Conservation (phyloP, 2,329 filamentous ascomycete genomes). For the Juglanconis sp. region DNA sequence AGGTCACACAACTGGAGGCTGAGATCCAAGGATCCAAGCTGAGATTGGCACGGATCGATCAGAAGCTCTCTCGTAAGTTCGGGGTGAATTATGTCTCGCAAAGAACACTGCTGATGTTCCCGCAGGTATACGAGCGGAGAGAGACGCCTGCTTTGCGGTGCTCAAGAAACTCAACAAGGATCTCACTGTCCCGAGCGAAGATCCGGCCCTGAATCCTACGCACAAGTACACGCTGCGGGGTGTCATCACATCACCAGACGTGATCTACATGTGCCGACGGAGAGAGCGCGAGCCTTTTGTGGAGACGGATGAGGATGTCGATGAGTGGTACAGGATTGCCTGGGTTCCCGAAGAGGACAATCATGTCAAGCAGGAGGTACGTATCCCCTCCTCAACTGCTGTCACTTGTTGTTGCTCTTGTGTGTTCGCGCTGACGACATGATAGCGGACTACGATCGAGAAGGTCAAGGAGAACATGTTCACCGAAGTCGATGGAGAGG, state of each 20-base stretch:
- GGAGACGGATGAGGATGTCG: constrained; percentile 12
- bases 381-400: not conserved
- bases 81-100: no score
- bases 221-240: constrained; percentile 30
- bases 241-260: constrained; percentile 24
- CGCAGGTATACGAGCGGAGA: constrained; percentile 10
- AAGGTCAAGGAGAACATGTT: constrained; percentile 21
- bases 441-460: constrained; percentile 21
- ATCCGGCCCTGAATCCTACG: constrained; percentile 24
- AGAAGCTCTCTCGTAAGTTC: constrained; percentile 16
- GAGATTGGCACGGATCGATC: constrained; percentile 16
- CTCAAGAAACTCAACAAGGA: constrained; percentile 9
- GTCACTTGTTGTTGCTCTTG: not conserved
- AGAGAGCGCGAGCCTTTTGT: constrained; percentile 20
- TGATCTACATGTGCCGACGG: constrained; percentile 27
- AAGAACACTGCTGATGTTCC: constrained; percentile 4
- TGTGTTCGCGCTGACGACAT: not conserved
- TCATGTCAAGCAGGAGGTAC: constrained; percentile 21
- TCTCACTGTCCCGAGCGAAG: constrained; percentile 12
- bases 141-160: constrained; percentile 10
- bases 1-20: constrained; percentile 18
- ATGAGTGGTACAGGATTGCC: constrained; percentile 30
- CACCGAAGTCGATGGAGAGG: constrained; percentile 15
- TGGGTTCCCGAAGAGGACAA: constrained; percentile 20
- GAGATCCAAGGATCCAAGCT: constrained; percentile 20